phyloP scores from a whole-genome alignment of 2,329 filamentous ascomycete species.

The Penicillium capsulatum region DNA sequence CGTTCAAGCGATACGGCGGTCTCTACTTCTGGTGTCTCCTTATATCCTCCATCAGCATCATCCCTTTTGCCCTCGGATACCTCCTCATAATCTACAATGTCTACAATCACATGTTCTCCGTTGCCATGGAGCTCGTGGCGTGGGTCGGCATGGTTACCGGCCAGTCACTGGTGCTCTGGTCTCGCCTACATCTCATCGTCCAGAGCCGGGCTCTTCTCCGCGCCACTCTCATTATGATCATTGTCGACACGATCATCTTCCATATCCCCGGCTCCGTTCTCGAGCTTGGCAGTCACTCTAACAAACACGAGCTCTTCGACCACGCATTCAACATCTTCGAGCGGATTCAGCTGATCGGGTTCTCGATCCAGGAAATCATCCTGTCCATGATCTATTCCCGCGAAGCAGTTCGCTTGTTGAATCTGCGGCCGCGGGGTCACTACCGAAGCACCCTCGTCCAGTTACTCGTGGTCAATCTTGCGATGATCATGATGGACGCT shows the following conservation, averaged over 20 bases:
- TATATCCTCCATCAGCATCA: conserved; percentile 41
- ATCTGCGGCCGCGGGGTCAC: conserved; percentile 38
- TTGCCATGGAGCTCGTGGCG: conserved; percentile 41
- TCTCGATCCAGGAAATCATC: conserved; percentile 53
- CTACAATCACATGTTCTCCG: conserved; percentile 32
- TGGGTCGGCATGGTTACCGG: conserved; percentile 48
- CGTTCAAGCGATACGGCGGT: conserved; percentile 44
- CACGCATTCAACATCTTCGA: conserved; percentile 45
- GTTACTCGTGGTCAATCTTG: conserved; percentile 45
- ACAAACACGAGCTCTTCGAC: conserved; percentile 21
- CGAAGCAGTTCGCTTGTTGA: conserved; percentile 49
- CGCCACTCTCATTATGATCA: conserved; percentile 43
- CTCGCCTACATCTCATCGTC: conserved; percentile 46
- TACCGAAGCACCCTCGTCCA: conserved; percentile 43
- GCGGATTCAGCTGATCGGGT: conserved; percentile 52
- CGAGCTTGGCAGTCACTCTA: conserved; percentile 38
- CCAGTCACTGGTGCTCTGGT: conserved; percentile 49
- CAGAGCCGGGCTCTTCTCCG: conserved; percentile 34
- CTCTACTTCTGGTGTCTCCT: conserved; percentile 50
- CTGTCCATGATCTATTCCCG: conserved; percentile 51
- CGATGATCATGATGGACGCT: conserved; percentile 45
- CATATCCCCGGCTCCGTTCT: conserved; percentile 42
- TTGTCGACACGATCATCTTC: conserved; percentile 41
- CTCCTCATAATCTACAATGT: conserved; percentile 43
- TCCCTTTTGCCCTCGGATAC: conserved; percentile 45